Percentiles rank a stretch among this genome's conserved stretches.
These are phyloP conservation scores for Fusarium zealandicum DNA, from an alignment of 2,329 filamentous ascomycete species.

Conservation along the genomic window DNA sequence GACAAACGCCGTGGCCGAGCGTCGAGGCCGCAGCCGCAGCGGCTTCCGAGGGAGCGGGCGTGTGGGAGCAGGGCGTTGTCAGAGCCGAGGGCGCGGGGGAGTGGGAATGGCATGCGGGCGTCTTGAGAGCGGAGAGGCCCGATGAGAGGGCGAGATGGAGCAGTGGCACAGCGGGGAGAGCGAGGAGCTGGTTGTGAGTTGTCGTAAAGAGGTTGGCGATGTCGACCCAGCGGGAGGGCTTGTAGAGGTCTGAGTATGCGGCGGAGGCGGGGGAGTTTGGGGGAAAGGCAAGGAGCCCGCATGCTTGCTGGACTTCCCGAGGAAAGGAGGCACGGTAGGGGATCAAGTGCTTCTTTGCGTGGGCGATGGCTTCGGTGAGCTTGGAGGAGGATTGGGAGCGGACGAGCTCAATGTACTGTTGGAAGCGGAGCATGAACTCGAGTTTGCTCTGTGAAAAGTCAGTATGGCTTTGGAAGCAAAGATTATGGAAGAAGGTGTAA, in stretches of 20 bases:
- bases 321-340: slow-evolving; percentile 74
- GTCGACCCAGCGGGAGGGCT: slow-evolving; percentile 72
- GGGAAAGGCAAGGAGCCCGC: slow-evolving; percentile 79
- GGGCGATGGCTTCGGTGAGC: slow-evolving; percentile 76
- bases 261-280: slow-evolving; percentile 55
- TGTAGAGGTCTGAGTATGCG: slow-evolving; percentile 70
- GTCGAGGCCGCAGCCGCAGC: slow-evolving; percentile 43
- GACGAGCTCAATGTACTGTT: slow-evolving; percentile 94
- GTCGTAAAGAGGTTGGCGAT: slow-evolving; percentile 82
- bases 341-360: slow-evolving; percentile 83
- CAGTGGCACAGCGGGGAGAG: slow-evolving; percentile 81
- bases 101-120: slow-evolving; percentile 78
- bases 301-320: slow-evolving; percentile 73
- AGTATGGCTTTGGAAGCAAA: not conserved
- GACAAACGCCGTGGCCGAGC: slow-evolving; percentile 80
- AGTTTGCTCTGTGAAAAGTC: slow-evolving; percentile 70
- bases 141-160: slow-evolving; percentile 91
- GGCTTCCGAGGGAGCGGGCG: slow-evolving; percentile 60
- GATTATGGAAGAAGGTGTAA: not conserved
- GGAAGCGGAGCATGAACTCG: slow-evolving; percentile 90
- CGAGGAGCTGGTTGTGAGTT: slow-evolving; percentile 86
- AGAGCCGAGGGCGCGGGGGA: slow-evolving; percentile 10
- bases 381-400: slow-evolving; percentile 69
- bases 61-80: slow-evolving; percentile 8
- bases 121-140: slow-evolving; percentile 93